Evolutionary conservation across 2,329 filamentous ascomycete species (phyloP).

Genomic region (Monascus ruber): DNA sequence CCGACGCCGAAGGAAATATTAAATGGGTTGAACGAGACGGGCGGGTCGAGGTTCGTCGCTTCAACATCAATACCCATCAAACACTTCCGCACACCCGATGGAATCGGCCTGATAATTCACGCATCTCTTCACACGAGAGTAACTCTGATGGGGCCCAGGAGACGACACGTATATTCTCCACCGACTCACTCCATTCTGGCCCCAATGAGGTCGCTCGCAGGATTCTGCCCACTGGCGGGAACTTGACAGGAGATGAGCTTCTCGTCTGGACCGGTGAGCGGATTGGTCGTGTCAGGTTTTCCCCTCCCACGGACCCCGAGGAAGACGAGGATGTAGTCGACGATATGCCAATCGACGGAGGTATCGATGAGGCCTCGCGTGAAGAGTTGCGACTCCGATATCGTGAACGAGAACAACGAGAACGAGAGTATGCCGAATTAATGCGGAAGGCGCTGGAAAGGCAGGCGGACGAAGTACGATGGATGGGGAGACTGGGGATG

Average conservation of each 20-base stretch:
- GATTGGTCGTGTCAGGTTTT: conserved; percentile 60
- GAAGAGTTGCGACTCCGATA: conserved; percentile 20
- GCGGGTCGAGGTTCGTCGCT: conserved; percentile 40
- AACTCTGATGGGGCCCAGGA: conserved; percentile 19
- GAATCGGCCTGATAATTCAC: no score
- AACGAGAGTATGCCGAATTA: conserved; percentile 50
- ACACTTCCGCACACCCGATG: background rate
- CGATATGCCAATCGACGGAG: conserved; percentile 16
- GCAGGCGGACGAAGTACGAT: conserved; percentile 69
- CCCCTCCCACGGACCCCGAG: conserved; percentile 27
- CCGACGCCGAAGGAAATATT: conserved; percentile 70
- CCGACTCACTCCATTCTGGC: conserved; percentile 37
- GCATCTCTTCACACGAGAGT: no score
- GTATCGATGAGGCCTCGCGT: conserved; percentile 15
- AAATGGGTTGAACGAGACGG: conserved; percentile 90
- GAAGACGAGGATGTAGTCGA: conserved; percentile 28
- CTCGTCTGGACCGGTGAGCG: conserved; percentile 82
- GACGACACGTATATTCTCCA: conserved; percentile 38
- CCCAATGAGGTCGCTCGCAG: conserved; percentile 67
- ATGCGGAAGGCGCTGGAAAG: conserved; percentile 66
- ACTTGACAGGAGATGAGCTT: conserved; percentile 50
- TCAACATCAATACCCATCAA: conserved; percentile 43
- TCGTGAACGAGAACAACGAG: conserved; percentile 23
- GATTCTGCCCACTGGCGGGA: conserved; percentile 51
- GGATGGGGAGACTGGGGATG: conserved; percentile 56